Evolutionary conservation across 2,329 filamentous ascomycete species (phyloP), one percentile per base, ranked within the genome.

Genomic region (Beauveria sp.): DNA sequence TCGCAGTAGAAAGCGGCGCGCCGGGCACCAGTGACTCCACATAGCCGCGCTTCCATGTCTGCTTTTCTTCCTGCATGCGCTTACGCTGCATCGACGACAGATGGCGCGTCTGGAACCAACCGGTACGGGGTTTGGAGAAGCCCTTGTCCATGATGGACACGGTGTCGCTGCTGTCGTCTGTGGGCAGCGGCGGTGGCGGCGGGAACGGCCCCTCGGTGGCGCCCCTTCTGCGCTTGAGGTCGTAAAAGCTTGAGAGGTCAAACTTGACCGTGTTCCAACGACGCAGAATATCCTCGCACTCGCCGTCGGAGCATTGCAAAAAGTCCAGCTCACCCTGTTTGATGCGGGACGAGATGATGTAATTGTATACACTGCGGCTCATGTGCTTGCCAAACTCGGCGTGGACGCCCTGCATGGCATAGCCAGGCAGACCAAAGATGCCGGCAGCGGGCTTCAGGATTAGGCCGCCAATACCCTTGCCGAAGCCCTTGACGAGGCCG

Each of bases 361-460:
- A 93, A 66, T 90, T 91, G 54, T 90, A 80, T 20, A 91, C 85
- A 64, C 85, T 90, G 50, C 82, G 85, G 26, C 87, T 85, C 66
- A 91, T 88, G 51, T 82, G 74, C 65, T 88, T 91, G 64, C 86
- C 81, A 58, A 95, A 80, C 70, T 93, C 88, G 46, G 89, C 89
- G 67, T 93, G 86, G 1, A 95, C 79, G 2, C 92, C 92, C 70
- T 93, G 90, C 79, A 93, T 88, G 3, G 90, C 83, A 69, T 95
- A 96, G 5, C 88, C 92, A 0, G 91, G 90, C 4, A 96, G 74
- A 1, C 84, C 84, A 83, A 85, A 90, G 18, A 89, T 72, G 6
- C 81, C 91, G 63, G 90, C 90, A 61, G 87, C 84, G n/a, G 91
- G 89, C 70, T 96, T 96, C 22, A 95, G 75, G 1, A 95, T 79